Conservation (phyloP, 768 basidiomycete genomes). For the Tulasnella calospora region DNA sequence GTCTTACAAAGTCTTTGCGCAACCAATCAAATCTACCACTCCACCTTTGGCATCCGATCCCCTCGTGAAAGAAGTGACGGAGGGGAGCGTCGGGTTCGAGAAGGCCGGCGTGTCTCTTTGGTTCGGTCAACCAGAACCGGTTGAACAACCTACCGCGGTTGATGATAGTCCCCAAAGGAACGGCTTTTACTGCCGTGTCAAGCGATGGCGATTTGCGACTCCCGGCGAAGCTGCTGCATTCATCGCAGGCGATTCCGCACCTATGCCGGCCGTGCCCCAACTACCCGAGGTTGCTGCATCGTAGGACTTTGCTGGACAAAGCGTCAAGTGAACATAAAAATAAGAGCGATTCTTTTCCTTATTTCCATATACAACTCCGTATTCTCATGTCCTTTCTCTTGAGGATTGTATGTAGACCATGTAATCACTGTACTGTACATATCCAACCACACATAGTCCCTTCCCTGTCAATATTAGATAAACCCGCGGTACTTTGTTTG, state of each 20-base stretch:
- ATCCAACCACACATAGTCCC: background rate
- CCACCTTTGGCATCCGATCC: background rate
- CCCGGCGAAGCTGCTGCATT: background rate
- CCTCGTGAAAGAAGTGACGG: background rate
- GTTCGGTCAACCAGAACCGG: background rate
- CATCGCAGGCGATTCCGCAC: background rate
- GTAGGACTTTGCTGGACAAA: constrained; percentile 6
- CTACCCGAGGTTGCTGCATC: background rate
- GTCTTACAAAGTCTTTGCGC: background rate
- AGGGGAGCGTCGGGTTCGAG: background rate
- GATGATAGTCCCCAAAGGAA: background rate
- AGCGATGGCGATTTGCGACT: background rate
- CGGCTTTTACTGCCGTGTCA: background rate
- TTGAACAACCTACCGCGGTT: background rate
- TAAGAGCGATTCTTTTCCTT: background rate
- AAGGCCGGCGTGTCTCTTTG: background rate
- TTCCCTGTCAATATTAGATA: background rate
- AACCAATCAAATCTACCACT: background rate
- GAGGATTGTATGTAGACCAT: constrained; percentile 3
- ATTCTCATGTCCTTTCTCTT: background rate
- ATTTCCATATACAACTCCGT: background rate
- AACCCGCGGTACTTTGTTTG: background rate
- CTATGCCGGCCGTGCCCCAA: background rate
- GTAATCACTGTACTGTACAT: background rate
- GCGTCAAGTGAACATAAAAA: background rate